Evolutionary conservation across 1,284 basidiomycete genomes (phyloP).

Genomic region (Athelia psychrophila): DNA sequence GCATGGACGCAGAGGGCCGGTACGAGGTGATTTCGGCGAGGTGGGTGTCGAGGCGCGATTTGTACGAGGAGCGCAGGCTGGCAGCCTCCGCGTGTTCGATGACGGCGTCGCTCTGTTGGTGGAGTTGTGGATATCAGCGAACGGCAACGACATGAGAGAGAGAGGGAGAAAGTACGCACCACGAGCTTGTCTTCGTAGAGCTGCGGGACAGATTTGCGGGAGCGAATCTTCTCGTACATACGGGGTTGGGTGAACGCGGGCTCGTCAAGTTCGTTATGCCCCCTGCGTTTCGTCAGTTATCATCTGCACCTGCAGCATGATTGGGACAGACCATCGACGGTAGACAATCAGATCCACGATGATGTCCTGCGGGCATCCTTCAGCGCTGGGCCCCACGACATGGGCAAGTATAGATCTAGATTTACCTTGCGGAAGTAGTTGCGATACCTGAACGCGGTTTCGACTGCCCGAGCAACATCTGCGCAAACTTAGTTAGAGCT

Average conservation of each 20-base stretch:
- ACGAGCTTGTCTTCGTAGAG: slow-evolving; percentile 66
- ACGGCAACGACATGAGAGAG: background rate
- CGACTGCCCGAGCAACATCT: slow-evolving; percentile 79
- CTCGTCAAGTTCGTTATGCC: slow-evolving; percentile 90
- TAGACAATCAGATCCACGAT: slow-evolving; percentile 89
- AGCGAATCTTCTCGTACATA: slow-evolving; percentile 86
- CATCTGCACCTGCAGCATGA: slow-evolving; percentile 1
- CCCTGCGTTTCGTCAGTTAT: slow-evolving; percentile 32
- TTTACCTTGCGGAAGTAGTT: slow-evolving; percentile 76
- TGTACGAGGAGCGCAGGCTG: slow-evolving; percentile 53
- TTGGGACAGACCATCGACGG: slow-evolving; percentile 61
- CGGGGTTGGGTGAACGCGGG: slow-evolving; percentile 87
- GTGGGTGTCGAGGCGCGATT: slow-evolving; percentile 56
- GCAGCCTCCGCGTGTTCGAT: slow-evolving; percentile 49
- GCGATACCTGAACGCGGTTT: slow-evolving; percentile 80
- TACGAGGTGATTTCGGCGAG: slow-evolving; percentile 50
- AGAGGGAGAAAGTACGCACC: background rate
- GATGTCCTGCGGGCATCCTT: slow-evolving; percentile 51
- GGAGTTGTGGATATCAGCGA: background rate
- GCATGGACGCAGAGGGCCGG: slow-evolving; percentile 48
- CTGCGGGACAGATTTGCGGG: slow-evolving; percentile 73
- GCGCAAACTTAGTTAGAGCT: slow-evolving; percentile 2
- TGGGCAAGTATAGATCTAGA: background rate
- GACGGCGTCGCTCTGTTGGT: slow-evolving; percentile 49
- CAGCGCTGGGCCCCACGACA: background rate